Conservation (phyloP, 2,329 filamentous ascomycete genomes). For the Emmonsiellopsis sp. region DNA sequence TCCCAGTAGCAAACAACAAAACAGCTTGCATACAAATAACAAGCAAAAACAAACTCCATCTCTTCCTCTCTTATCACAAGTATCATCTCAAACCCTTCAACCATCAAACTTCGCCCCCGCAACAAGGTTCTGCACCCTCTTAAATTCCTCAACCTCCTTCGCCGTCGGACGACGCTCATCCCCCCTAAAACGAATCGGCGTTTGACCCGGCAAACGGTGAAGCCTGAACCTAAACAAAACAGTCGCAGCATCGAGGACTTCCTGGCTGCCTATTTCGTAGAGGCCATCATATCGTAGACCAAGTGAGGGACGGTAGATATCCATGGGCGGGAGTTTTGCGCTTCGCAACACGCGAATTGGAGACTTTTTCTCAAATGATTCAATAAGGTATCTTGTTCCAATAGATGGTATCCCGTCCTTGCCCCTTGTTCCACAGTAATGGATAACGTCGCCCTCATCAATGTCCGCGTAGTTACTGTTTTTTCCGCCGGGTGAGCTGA, state of each 20-base stretch:
- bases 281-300: slow-evolving; percentile 53
- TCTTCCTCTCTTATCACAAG: too few species aligned
- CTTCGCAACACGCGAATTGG: slow-evolving; percentile 46
- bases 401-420: slow-evolving; percentile 17
- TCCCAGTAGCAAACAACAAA: too few species aligned
- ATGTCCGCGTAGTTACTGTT: slow-evolving; percentile 37
- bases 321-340: slow-evolving; percentile 21
- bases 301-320: slow-evolving; percentile 35
- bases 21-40: too few species aligned
- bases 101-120: background rate
- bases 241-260: slow-evolving; percentile 31
- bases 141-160: slow-evolving; percentile 23
- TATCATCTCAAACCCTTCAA: too few species aligned
- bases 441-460: slow-evolving; percentile 42
- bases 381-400: slow-evolving; percentile 37
- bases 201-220: slow-evolving; percentile 34
- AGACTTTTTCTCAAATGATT: slow-evolving; percentile 25
- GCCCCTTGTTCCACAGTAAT: slow-evolving; percentile 45
- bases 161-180: slow-evolving; percentile 36
- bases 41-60: too few species aligned
- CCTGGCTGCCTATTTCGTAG: slow-evolving; percentile 38
- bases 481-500: slow-evolving; percentile 23
- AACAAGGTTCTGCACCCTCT: slow-evolving; percentile 1
- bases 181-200: slow-evolving; percentile 38
- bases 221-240: slow-evolving; percentile 42